Conservation (phyloP, 352 stramenopile genomes). For the Globisporangium alternatum region DNA sequence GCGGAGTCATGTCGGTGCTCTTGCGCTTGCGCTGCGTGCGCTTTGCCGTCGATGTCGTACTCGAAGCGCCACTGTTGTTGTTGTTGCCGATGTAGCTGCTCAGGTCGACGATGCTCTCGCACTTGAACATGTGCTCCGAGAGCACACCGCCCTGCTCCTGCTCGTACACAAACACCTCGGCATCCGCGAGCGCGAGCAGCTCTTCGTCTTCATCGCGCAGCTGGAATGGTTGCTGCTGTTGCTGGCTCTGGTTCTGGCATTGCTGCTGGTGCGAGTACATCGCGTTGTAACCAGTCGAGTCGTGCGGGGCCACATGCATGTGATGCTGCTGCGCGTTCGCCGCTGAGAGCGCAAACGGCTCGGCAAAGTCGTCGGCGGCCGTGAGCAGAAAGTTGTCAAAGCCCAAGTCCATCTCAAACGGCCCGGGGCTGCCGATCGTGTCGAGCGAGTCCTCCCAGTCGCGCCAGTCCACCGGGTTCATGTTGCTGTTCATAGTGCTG, state of each 20-base stretch:
- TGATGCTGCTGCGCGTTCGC: conserved; percentile 6
- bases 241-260: conserved; percentile 17
- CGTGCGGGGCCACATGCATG: conserved; percentile 20
- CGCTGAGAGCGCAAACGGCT: conserved; percentile 28
- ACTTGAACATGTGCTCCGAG: conserved; percentile 22
- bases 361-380: conserved; percentile 59
- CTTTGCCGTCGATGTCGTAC: conserved; percentile 1
- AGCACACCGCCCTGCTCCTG: conserved; percentile 18
- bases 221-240: conserved; percentile 1
- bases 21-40: conserved; percentile 56
- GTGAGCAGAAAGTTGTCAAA: conserved; percentile 63
- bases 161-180: conserved; percentile 21
- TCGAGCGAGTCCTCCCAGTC: conserved; percentile 45
- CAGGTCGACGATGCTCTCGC: conserved; percentile 15
- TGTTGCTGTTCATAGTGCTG: conserved; percentile 17
- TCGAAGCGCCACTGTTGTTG: background rate
- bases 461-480: conserved; percentile 31
- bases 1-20: conserved; percentile 32
- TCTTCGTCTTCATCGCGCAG: conserved; percentile 19
- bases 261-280: conserved; percentile 32
- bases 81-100: conserved; percentile 13
- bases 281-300: conserved; percentile 30
- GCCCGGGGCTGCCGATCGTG: conserved; percentile 19
- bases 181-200: conserved; percentile 18
- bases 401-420: conserved; percentile 55